These are phyloP conservation scores for Wallacemonas collosoma DNA, from an alignment of 208 protist species.

Conservation along the genomic window DNA sequence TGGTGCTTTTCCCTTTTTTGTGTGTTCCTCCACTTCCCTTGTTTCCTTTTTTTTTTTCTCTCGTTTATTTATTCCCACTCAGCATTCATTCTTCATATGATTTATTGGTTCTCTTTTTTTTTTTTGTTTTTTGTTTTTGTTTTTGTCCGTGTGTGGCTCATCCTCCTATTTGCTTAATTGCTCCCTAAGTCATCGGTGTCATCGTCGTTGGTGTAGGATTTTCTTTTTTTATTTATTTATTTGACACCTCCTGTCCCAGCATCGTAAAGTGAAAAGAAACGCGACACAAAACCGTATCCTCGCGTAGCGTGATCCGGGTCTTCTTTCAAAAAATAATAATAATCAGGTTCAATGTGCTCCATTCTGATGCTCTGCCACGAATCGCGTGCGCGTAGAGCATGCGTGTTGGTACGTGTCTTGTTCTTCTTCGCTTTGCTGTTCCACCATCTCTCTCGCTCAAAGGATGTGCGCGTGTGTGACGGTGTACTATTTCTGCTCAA, in stretches of 20 bases:
- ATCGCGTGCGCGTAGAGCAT: not conserved
- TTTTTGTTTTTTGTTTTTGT: slow-evolving; percentile 9
- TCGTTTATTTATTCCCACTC: slow-evolving; percentile 4
- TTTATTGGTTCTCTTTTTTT: slow-evolving; percentile 13
- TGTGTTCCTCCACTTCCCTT: slow-evolving; percentile 4
- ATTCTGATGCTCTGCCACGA: no score
- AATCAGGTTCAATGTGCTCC: no score
- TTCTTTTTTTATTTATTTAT: no score
- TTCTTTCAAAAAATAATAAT: no score
- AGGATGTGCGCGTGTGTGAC: no score
- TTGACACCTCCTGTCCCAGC: no score
- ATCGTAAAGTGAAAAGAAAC: no score
- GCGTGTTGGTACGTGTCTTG: slow-evolving; percentile 9
- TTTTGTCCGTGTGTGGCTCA: not conserved
- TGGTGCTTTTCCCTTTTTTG: not conserved
- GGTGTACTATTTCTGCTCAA: no score
- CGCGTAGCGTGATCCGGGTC: no score
- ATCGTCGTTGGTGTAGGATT: no score
- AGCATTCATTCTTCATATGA: slow-evolving; percentile 8
- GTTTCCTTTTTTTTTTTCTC: slow-evolving; percentile 12
- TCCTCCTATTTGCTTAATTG: not conserved
- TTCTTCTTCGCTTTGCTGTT: slow-evolving; percentile 3
- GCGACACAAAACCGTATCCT: no score
- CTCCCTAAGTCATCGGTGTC: not conserved
- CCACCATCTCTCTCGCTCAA: no score